Evolutionary conservation across 2,329 filamentous ascomycete species (phyloP), one percentile per base, ranked within the genome.

Genomic region (Graphium sp.): DNA sequence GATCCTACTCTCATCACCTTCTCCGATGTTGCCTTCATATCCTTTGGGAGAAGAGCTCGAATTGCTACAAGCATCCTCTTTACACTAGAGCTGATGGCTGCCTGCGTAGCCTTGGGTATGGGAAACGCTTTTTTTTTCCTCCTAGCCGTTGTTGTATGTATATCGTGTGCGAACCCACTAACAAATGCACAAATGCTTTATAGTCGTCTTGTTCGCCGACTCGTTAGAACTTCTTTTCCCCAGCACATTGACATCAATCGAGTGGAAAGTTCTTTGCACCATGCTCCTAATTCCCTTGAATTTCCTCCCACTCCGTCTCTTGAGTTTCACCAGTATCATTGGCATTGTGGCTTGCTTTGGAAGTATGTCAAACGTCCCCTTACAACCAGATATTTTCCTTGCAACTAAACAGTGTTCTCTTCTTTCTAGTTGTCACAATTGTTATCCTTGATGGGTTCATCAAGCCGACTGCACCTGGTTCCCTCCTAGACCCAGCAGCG

Each of bases 341-440:
- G 87, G 87, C n/a, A 92, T 98, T 29, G 59, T 94, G 39, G 85
- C 72, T 32, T 92, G 82, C 39, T 76, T 92, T 38, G 74, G 74
- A 43, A 94, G 81, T 87, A 58, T 60, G 79, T 75, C 11, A 20
- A 21, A 11, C n/a, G 6, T 9, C 17, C 6, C 7, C 5, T n/a
- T 13, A 10, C 7, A n/a, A n/a, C n/a, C n/a, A n/a, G n/a, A n/a
- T n/a, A n/a, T n/a, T n/a, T n/a, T n/a, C n/a, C n/a, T n/a, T n/a
- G n/a, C n/a, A n/a, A 21, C n/a, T 11, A 18, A 10, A 28, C 11
- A 16, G 2, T 26, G 20, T n/a, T 4, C 9, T 10, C 22, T 5
- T 12, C 15, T 11, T 27, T 22, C 3, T 41, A 87, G 81, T 95
- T 49, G 77, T 85, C n/a, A 52, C 75, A 20, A 78, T 92, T 30